Conservation (phyloP, 352 stramenopile genomes). For the Globisporangium paddicum region DNA sequence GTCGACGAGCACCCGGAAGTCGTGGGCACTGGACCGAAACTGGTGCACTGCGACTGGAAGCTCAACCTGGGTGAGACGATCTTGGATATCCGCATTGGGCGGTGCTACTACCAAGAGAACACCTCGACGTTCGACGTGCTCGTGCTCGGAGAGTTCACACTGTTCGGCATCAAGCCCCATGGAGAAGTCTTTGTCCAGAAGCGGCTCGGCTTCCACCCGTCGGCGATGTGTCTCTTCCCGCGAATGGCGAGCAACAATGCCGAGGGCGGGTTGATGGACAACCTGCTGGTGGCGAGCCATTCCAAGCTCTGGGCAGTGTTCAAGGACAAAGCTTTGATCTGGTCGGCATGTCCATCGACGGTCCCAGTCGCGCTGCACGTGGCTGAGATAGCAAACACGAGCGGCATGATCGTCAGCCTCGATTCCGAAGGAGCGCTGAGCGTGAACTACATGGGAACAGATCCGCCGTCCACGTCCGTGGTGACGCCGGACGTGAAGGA, state of each 20-base stretch:
- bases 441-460: slow-evolving; percentile 89
- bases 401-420: slow-evolving; percentile 81
- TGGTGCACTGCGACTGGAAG: slow-evolving; percentile 63
- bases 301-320: slow-evolving; percentile 76
- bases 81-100: slow-evolving; percentile 51
- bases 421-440: slow-evolving; percentile 64
- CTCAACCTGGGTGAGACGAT: slow-evolving; percentile 59
- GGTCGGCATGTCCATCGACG: slow-evolving; percentile 54
- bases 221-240: slow-evolving; percentile 52
- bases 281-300: slow-evolving; percentile 72
- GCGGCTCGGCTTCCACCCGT: slow-evolving; percentile 65
- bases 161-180: slow-evolving; percentile 75
- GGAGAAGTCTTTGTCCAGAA: slow-evolving; percentile 81
- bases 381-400: slow-evolving; percentile 60
- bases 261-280: slow-evolving; percentile 38
- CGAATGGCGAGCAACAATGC: slow-evolving; percentile 13
- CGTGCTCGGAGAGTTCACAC: slow-evolving; percentile 73
- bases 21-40: slow-evolving; percentile 22
- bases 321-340: slow-evolving; percentile 73
- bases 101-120: slow-evolving; percentile 43
- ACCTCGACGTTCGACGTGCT: slow-evolving; percentile 74
- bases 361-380: slow-evolving; percentile 68
- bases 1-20: slow-evolving; percentile 37
- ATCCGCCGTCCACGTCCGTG: slow-evolving; percentile 75
- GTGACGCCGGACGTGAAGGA: slow-evolving; percentile 70